Evolutionary conservation across 306 rosid species (phyloP), one percentile per base, ranked within the genome.

Genomic region (Canavalia ensiformis): DNA sequence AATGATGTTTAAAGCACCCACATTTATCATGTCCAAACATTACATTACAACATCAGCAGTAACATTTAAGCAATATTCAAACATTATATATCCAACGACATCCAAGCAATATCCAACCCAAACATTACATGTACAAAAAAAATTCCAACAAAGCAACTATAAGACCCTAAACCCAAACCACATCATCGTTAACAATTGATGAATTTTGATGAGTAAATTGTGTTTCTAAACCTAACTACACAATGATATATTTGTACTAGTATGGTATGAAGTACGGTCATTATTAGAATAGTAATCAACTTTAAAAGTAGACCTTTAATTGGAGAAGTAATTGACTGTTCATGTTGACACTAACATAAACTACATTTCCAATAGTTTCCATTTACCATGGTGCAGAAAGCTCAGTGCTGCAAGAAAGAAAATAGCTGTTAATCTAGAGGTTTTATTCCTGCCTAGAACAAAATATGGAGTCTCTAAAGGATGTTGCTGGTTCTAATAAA

Each of bases 351-450:
- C 54, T 37, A 49, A 28, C 54, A 12, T 52, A 46, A 35, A 76
- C 49, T 12, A 46, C 41, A 37, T 55, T 46, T 57, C 77, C 79
- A 41, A 79, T 52, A 47, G 49, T 79, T 64, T 73, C 34, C 34
- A 74, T 74, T 74, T 64, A 75, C 65, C 50, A 3, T 81, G 76
- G 25, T 74, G 71, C 90, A 91, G 96, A 86, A 88, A 68, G 74
- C 56, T 47, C 57, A 52, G 34, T 83, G 83, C 79, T 76, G 50
- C 66, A 60, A 56, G 79, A 79, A 84, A 64, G 89, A 86, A 77
- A 82, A 79, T 58, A 88, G 81, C 85, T 51, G 47, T 77, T 35
- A 72, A 75, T 77, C 56, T 67, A 29, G 90, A 93, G 97, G 97
- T 91, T 72, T 75, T 56, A 69, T 70, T 82, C 78, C 39, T 47